Evolutionary conservation across 148 eudicot genomes (phyloP).

Genomic region (Fallopia convolvulus): DNA sequence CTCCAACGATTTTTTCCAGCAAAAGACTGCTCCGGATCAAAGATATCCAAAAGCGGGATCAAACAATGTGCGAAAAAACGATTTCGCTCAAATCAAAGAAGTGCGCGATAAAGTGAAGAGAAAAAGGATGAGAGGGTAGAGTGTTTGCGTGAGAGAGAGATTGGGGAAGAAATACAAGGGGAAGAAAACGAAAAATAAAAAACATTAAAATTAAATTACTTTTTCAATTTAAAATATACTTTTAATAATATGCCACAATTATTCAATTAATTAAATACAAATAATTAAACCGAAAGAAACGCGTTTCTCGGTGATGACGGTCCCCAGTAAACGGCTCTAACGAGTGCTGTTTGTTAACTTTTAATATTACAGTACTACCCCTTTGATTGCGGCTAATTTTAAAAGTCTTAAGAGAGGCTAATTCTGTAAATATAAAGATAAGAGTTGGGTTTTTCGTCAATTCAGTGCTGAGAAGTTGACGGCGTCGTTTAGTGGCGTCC

Average conservation of each 20-base stretch:
- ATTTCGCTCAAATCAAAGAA: not conserved
- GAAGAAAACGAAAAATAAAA: slow-evolving; percentile 35
- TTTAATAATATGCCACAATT: too few species aligned
- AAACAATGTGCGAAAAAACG: slow-evolving; percentile 18
- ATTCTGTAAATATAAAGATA: too few species aligned
- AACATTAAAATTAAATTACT: not conserved
- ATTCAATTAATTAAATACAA: too few species aligned
- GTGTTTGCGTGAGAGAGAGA: slow-evolving; percentile 9
- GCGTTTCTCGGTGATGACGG: not conserved
- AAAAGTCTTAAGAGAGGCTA: too few species aligned
- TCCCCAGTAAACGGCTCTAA: too few species aligned
- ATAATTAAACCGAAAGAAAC: not conserved
- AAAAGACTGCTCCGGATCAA: not conserved
- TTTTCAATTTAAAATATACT: too few species aligned
- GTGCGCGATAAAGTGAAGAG: slow-evolving; percentile 5
- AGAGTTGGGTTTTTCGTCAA: too few species aligned
- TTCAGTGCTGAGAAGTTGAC: not conserved
- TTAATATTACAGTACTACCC: too few species aligned
- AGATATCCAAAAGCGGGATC: not conserved
- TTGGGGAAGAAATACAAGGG: slow-evolving; percentile 33
- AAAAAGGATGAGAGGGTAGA: not conserved
- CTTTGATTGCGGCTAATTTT: too few species aligned
- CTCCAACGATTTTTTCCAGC: not conserved
- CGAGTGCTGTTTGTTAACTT: too few species aligned
- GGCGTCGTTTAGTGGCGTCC: not conserved